Conservation (phyloP, 495 filamentous ascomycete genomes). For the Penicillium taxi region DNA sequence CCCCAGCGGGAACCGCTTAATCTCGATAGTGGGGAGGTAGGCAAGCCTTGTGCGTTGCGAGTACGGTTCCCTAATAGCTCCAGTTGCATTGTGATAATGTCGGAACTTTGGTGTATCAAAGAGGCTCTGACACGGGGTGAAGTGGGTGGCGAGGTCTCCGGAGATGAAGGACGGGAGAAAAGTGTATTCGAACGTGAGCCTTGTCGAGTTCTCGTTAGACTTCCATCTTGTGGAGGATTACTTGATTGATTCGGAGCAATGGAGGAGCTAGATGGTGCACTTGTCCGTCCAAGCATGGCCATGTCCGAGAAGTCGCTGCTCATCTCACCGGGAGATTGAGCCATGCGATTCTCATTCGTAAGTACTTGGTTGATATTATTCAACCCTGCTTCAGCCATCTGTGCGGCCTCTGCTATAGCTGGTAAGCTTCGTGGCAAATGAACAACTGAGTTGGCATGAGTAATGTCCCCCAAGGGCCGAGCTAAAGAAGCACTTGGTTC, state of each 20-base stretch:
- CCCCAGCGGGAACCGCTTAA: too few relatives aligned
- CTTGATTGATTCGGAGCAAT: conserved; percentile 11
- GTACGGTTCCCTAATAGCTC: conserved; percentile 34
- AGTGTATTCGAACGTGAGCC: conserved; percentile 37
- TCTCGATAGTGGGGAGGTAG: conserved; percentile 2
- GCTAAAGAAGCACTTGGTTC: conserved; percentile 1
- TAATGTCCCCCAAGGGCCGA: conserved; percentile 4
- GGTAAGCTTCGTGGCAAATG: conserved; percentile 4
- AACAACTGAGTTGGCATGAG: conserved; percentile 3
- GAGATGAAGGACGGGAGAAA: conserved; percentile 35
- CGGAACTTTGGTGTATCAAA: conserved; percentile 38
- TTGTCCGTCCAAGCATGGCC: conserved; percentile 21
- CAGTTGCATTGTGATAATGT: conserved; percentile 44
- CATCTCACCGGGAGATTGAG: conserved; percentile 34
- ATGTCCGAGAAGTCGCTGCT: conserved; percentile 27
- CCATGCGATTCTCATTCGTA: conserved; percentile 30
- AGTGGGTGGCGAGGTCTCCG: conserved; percentile 36
- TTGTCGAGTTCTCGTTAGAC: conserved; percentile 13
- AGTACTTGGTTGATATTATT: conserved; percentile 22
- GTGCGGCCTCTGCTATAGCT: background rate
- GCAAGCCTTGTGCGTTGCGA: conserved; percentile 18
- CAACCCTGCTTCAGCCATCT: conserved; percentile 8
- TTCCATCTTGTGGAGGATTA: conserved; percentile 9
- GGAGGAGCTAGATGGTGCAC: conserved; percentile 11
- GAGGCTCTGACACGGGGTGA: conserved; percentile 41